These are phyloP conservation scores for Fraxinus quadrangulata DNA, from an alignment of 257 asterid genomes.

Conservation along the genomic window DNA sequence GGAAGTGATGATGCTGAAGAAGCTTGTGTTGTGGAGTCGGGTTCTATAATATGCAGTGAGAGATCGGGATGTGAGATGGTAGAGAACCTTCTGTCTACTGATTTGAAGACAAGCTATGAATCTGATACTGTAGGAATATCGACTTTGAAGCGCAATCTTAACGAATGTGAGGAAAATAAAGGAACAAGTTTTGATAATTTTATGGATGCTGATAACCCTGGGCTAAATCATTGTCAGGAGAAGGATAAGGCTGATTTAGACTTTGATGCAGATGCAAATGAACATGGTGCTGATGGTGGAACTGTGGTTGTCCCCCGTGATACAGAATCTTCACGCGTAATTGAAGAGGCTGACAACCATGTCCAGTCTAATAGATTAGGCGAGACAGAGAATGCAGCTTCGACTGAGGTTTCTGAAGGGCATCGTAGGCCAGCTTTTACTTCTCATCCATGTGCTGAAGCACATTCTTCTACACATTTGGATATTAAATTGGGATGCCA, in stretches of 20 bases:
- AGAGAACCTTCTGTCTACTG: constrained; percentile 39
- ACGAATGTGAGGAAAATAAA: constrained; percentile 33
- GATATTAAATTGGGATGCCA: constrained; percentile 35
- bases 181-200: constrained; percentile 39
- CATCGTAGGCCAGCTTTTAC: constrained; percentile 26
- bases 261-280: constrained; percentile 33
- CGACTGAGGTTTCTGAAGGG: constrained; percentile 35
- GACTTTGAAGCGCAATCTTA: constrained; percentile 40
- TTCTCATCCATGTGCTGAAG: constrained; percentile 33
- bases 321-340: constrained; percentile 27
- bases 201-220: constrained; percentile 32
- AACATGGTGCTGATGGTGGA: constrained; percentile 26
- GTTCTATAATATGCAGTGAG: constrained; percentile 38
- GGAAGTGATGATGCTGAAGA: constrained; percentile 65
- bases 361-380: constrained; percentile 27
- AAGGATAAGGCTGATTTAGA: constrained; percentile 43
- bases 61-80: constrained; percentile 48
- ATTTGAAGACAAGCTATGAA: constrained; percentile 34
- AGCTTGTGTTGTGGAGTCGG: constrained; percentile 58
- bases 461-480: constrained; percentile 26
- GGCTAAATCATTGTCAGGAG: constrained; percentile 24
- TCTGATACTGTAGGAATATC: constrained; percentile 35
- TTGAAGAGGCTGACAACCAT: constrained; percentile 32
- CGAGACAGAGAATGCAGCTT: constrained; percentile 29
- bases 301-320: constrained; percentile 27